Percentiles rank a stretch among this genome's conserved stretches.
phyloP scores from a whole-genome alignment of 441 rosid genomes.

The Pelargonium fulgidum region DNA sequence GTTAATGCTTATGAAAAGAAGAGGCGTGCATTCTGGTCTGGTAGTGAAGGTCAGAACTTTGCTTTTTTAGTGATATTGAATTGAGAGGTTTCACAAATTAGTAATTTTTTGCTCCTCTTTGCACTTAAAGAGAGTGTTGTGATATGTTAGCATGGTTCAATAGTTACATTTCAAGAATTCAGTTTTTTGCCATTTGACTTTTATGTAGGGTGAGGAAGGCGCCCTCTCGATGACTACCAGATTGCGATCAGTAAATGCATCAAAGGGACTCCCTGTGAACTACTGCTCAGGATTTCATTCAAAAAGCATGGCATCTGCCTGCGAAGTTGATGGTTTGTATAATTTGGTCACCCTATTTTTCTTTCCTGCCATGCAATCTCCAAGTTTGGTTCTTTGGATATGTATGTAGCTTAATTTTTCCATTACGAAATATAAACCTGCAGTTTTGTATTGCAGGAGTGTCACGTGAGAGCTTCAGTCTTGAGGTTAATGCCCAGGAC shows the following conservation, averaged over 20 bases:
- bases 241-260: slow-evolving; percentile 50
- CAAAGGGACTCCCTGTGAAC: slow-evolving; percentile 88
- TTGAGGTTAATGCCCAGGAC: slow-evolving; percentile 75
- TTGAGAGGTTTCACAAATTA: not conserved
- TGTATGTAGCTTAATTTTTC: slow-evolving; percentile 3
- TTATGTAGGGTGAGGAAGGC: slow-evolving; percentile 87
- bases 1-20: slow-evolving; percentile 94
- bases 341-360: not conserved
- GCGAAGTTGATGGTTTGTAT: slow-evolving; percentile 65
- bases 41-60: slow-evolving; percentile 69
- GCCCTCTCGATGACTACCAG: slow-evolving; percentile 94
- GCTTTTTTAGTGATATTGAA: slow-evolving; percentile 21
- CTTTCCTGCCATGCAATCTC: not conserved
- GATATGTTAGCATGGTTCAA: not conserved
- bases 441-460: slow-evolving; percentile 44
- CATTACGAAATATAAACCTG: slow-evolving; percentile 7
- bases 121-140: not conserved
- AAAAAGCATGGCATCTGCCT: slow-evolving; percentile 45
- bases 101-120: not conserved
- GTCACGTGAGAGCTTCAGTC: slow-evolving; percentile 66
- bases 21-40: slow-evolving; percentile 89
- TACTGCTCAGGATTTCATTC: slow-evolving; percentile 90
- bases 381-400: not conserved
- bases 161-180: not conserved
- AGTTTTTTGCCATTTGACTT: not conserved